phyloP scores from a whole-genome alignment of 2,329 filamentous ascomycete genomes.

The Zopfia rhizophila region DNA sequence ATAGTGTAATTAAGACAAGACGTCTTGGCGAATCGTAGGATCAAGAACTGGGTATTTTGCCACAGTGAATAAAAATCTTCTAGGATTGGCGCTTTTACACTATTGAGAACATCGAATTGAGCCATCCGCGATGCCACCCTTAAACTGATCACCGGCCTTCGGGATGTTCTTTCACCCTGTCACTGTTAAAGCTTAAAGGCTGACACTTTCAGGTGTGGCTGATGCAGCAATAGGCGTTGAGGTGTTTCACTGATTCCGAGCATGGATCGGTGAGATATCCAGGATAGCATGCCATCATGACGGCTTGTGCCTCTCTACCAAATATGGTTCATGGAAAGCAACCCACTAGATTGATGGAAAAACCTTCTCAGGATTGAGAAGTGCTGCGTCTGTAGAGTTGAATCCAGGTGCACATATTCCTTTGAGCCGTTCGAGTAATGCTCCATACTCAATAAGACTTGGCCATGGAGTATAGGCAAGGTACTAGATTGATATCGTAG shows the following conservation, averaged over 20 bases:
- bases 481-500: conserved; percentile 22
- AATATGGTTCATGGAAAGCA: conserved; percentile 7
- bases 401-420: conserved; percentile 31
- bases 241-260: too few relatives aligned
- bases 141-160: too few relatives aligned
- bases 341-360: conserved; percentile 33
- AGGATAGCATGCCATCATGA: conserved; percentile 3
- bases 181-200: background rate
- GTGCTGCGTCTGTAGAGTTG: conserved; percentile 2
- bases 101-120: too few relatives aligned
- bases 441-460: conserved; percentile 30
- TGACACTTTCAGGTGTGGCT: background rate
- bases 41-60: conserved; percentile 16
- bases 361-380: conserved; percentile 5
- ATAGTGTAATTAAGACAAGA: conserved; percentile 41
- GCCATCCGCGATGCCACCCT: too few relatives aligned
- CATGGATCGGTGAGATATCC: too few relatives aligned
- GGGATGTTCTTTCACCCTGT: background rate
- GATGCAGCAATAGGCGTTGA: too few relatives aligned
- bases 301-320: conserved; percentile 9
- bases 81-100: too few relatives aligned
- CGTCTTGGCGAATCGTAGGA: conserved; percentile 30
- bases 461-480: conserved; percentile 16
- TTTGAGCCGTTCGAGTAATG: conserved; percentile 34
- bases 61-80: too few relatives aligned